Percentiles rank a stretch among this genome's conserved stretches.
phyloP scores from a whole-genome alignment of 306 rosid species.

The Quercus bicolor region DNA sequence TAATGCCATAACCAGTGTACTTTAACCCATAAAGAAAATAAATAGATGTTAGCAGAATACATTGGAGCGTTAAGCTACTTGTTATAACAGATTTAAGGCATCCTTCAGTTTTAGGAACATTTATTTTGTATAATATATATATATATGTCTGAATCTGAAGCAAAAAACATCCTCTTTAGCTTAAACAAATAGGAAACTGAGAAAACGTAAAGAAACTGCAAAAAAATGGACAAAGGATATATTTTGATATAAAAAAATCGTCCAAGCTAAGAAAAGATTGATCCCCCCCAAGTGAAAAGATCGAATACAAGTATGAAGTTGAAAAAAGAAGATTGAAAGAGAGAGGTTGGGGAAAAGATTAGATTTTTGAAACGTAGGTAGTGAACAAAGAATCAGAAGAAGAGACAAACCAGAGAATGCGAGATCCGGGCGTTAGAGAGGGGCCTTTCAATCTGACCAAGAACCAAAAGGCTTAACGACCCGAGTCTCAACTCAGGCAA shows the following conservation, averaged over 20 bases:
- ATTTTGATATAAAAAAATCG: background rate
- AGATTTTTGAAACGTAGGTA: too few species aligned
- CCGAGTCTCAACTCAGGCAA: background rate
- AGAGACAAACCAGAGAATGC: constrained; percentile 41
- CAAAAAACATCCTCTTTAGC: background rate
- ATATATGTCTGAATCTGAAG: background rate
- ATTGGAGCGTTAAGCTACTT: background rate
- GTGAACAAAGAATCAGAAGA: too few species aligned
- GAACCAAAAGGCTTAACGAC: background rate
- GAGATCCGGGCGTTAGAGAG: constrained; percentile 37
- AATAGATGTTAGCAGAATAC: too few species aligned
- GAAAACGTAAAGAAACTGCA: background rate
- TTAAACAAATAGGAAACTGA: background rate
- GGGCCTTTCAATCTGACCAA: background rate
- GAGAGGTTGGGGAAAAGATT: too few species aligned
- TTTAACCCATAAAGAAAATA: too few species aligned
- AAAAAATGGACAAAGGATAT: background rate
- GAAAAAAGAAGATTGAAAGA: too few species aligned
- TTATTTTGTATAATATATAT: background rate
- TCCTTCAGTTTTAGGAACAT: background rate
- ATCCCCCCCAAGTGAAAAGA: too few species aligned
- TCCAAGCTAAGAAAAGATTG: background rate
- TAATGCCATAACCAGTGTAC: too few species aligned
- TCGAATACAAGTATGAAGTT: too few species aligned
- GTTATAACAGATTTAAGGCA: background rate